These are phyloP conservation scores for Rhizoclosmatium globosum DNA, from an alignment of 192 early-diverging fungal species.

Conservation along the genomic window DNA sequence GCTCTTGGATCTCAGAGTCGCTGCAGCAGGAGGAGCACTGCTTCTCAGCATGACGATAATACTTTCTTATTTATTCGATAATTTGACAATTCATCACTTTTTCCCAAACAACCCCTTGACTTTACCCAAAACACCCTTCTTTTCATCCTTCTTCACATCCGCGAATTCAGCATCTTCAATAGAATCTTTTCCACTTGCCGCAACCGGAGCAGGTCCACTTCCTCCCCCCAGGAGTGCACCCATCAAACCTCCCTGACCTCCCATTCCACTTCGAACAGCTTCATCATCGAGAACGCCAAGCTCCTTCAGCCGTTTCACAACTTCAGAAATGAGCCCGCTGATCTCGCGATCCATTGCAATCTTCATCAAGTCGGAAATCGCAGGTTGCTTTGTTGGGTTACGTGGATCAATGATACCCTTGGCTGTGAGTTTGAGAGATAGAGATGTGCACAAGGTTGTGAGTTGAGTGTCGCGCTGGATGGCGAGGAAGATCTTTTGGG, in stretches of 20 bases:
- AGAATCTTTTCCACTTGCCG: too few relatives aligned
- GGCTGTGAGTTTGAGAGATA: neutral
- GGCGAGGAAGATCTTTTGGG: constrained; percentile 25
- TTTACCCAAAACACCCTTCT: neutral
- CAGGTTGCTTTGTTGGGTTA: constrained; percentile 22
- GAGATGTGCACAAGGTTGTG: neutral
- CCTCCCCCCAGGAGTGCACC: constrained; percentile 6
- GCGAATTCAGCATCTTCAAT: constrained; percentile 20
- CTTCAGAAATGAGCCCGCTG: constrained; percentile 49
- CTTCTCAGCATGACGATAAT: too few relatives aligned
- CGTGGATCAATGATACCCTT: constrained; percentile 9
- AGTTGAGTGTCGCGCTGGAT: constrained; percentile 24
- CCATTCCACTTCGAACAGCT: neutral
- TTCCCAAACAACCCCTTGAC: neutral
- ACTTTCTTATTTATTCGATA: neutral
- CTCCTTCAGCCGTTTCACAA: neutral
- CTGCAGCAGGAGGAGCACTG: too few relatives aligned
- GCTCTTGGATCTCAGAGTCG: too few relatives aligned
- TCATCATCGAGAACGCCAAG: constrained; percentile 17
- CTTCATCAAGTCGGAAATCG: constrained; percentile 11
- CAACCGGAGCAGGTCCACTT: neutral
- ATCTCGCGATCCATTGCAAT: constrained; percentile 28
- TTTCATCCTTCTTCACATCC: neutral
- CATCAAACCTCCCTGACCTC: neutral
- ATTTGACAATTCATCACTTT: neutral